phyloP scores from a whole-genome alignment of 1,284 basidiomycete genomes.

The Cryptococcus sp. region DNA sequence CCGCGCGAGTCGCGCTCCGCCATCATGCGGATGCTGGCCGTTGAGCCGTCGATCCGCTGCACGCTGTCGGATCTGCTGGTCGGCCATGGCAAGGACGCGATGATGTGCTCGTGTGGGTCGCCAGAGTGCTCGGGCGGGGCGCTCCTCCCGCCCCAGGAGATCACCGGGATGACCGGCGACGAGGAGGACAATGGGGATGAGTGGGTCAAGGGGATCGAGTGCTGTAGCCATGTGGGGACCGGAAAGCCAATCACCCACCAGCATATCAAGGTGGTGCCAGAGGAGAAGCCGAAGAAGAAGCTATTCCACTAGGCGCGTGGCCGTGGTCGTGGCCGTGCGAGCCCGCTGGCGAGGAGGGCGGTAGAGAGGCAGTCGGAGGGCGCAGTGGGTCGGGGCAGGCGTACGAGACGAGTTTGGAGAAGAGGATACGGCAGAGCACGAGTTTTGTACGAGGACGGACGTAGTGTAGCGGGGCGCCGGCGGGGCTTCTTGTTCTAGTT shows the following conservation, averaged over 20 bases:
- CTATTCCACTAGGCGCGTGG: slow-evolving; percentile 44
- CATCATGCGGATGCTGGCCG: slow-evolving; percentile 87
- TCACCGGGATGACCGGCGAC: slow-evolving; percentile 38
- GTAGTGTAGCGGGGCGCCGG: no score
- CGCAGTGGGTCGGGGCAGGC: no score
- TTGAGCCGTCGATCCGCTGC: slow-evolving; percentile 83
- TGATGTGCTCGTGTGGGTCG: slow-evolving; percentile 71
- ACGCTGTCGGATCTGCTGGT: slow-evolving; percentile 90
- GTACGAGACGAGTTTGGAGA: no score
- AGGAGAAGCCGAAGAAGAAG: slow-evolving; percentile 51
- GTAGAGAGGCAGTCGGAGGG: no score
- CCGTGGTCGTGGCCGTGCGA: neutral
- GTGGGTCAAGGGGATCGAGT: slow-evolving; percentile 68
- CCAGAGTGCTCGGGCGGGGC: slow-evolving; percentile 52
- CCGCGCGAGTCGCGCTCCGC: slow-evolving; percentile 87
- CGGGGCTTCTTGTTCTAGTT: no score
- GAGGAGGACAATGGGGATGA: slow-evolving; percentile 51
- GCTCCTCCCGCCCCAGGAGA: slow-evolving; percentile 45
- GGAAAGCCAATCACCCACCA: slow-evolving; percentile 45
- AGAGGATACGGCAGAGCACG: no score
- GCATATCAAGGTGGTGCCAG: slow-evolving; percentile 51
- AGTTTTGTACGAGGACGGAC: no score
- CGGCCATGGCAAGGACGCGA: slow-evolving; percentile 68
- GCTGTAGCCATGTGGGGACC: slow-evolving; percentile 58
- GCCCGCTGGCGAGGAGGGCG: no score